Conservation (phyloP, 768 basidiomycete species). For the Tremella fuciformis region DNA sequence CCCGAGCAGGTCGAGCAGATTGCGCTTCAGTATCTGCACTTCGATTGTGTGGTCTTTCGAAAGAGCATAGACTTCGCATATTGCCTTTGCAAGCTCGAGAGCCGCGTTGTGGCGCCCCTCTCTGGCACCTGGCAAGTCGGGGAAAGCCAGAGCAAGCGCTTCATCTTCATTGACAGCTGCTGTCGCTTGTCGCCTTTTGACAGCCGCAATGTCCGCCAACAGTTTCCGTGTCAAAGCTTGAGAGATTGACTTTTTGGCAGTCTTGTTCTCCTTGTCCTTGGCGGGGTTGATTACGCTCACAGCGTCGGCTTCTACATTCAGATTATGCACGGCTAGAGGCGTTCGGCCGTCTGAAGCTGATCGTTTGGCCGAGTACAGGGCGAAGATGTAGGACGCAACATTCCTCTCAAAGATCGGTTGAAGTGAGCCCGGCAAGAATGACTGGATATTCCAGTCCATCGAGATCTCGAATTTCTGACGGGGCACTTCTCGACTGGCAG, state of each 20-base stretch:
- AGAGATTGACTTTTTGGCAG: constrained; percentile 70
- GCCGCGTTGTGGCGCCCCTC: constrained; percentile 72
- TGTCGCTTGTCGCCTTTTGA: constrained; percentile 60
- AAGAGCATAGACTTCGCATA: constrained; percentile 75
- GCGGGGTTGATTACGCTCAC: constrained; percentile 59
- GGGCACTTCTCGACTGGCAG: constrained; percentile 27
- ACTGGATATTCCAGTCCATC: constrained; percentile 78
- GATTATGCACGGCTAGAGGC: constrained; percentile 69
- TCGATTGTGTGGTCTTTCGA: constrained; percentile 80
- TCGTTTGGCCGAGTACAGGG: constrained; percentile 66
- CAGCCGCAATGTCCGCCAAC: constrained; percentile 64
- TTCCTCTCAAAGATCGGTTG: constrained; percentile 71
- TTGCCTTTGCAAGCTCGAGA: constrained; percentile 84
- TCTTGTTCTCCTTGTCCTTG: constrained; percentile 68
- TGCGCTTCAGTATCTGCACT: constrained; percentile 82
- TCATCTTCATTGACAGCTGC: constrained; percentile 57
- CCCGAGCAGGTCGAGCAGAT: constrained; percentile 79
- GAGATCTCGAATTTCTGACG: constrained; percentile 57
- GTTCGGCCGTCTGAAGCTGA: constrained; percentile 66
- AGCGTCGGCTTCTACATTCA: constrained; percentile 40
- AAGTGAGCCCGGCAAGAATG: constrained; percentile 78
- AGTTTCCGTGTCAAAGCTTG: constrained; percentile 76
- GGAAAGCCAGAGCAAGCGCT: constrained; percentile 65
- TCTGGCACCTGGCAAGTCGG: constrained; percentile 80
- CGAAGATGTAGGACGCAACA: constrained; percentile 78